phyloP scores from a whole-genome alignment of 192 early-diverging fungal species.

The Coemansia asiatica region DNA sequence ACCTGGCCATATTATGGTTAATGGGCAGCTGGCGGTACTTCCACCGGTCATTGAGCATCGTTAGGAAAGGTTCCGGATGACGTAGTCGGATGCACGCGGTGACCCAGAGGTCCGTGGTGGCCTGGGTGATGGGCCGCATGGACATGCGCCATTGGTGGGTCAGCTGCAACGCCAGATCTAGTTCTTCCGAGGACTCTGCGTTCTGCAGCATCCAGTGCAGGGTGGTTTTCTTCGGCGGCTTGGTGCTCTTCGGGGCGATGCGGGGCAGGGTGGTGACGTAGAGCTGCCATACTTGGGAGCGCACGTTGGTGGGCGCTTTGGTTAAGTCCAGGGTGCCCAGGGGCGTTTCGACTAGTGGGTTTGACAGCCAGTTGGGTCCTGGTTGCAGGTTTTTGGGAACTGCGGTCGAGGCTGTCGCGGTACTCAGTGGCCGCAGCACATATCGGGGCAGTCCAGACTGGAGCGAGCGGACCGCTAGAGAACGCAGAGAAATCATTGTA shows the following conservation, averaged over 20 bases:
- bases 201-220: conserved; percentile 41
- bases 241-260: conserved; percentile 6
- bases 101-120: conserved; percentile 39
- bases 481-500: not conserved
- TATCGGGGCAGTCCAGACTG: not conserved
- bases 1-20: conserved; percentile 22
- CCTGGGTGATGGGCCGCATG: conserved; percentile 40
- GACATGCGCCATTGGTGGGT: conserved; percentile 35
- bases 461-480: not conserved
- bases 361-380: not conserved
- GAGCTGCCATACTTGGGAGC: conserved; percentile 30
- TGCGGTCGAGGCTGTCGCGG: not conserved
- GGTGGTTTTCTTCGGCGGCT: conserved; percentile 24
- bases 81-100: conserved; percentile 30
- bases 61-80: conserved; percentile 26
- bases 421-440: not conserved
- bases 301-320: conserved; percentile 17
- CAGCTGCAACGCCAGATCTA: conserved; percentile 27
- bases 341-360: not conserved
- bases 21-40: conserved; percentile 49
- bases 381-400: conserved; percentile 32
- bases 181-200: conserved; percentile 22
- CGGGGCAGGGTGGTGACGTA: conserved; percentile 27
- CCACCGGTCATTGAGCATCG: conserved; percentile 47
- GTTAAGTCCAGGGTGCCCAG: conserved; percentile 13